These are phyloP conservation scores for Paramecium octaurelia DNA, from an alignment of 73 alveolate species.

Conservation along the genomic window DNA sequence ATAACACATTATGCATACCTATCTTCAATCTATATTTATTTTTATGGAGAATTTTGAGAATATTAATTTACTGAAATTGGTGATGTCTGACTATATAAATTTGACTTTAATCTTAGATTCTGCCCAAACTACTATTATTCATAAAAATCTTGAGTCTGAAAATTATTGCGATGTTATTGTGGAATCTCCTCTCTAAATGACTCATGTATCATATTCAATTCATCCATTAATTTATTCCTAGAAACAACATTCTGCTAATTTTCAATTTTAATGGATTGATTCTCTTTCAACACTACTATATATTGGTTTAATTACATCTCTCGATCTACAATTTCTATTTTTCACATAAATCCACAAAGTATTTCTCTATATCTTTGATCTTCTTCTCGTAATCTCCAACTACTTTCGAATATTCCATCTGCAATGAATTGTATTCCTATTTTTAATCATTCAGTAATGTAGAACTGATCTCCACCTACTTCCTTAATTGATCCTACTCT, in stretches of 20 bases:
- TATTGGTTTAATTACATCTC: background rate
- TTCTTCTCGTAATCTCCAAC: background rate
- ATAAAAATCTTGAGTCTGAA: background rate
- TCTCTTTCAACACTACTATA: background rate
- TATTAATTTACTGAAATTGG: background rate
- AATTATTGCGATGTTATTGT: background rate
- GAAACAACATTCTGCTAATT: background rate
- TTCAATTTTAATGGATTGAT: background rate
- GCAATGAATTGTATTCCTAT: background rate
- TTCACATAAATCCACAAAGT: background rate
- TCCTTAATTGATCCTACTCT: background rate
- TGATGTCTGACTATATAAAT: background rate
- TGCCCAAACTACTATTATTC: background rate
- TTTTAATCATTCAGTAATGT: background rate
- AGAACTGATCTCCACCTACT: background rate
- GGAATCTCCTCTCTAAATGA: background rate
- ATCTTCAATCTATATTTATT: background rate
- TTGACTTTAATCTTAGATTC: background rate
- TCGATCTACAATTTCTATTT: background rate
- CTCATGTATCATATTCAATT: background rate
- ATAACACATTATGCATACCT: background rate
- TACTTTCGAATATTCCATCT: background rate
- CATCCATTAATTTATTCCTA: background rate
- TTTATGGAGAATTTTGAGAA: background rate
- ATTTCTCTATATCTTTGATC: background rate